Percentiles rank a stretch among this genome's conserved stretches.
These are phyloP conservation scores for Chlamydomonas applanata DNA, from an alignment of 139 green algal genomes.

Conservation along the genomic window DNA sequence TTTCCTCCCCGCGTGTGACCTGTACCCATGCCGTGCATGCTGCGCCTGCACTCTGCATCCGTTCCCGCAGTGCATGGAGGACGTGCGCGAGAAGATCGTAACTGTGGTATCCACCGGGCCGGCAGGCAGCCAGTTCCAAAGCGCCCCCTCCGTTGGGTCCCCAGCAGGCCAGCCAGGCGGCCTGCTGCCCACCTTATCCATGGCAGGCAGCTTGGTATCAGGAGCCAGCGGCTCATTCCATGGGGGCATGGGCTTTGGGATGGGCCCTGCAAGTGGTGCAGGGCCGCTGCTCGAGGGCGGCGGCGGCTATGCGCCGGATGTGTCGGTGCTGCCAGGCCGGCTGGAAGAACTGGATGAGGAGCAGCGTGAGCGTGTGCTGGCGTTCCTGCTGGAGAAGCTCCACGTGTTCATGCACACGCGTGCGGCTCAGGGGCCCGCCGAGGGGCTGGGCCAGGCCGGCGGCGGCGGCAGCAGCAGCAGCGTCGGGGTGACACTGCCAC, in stretches of 20 bases:
- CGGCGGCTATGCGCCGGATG: not conserved
- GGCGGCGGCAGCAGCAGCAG: not conserved
- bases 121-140: too few species aligned
- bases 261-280: too few species aligned
- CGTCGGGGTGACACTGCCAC: conserved; percentile 19
- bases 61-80: conserved; percentile 33
- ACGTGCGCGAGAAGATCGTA: conserved; percentile 38
- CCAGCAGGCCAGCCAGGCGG: too few species aligned
- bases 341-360: conserved; percentile 41
- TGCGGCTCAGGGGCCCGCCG: not conserved
- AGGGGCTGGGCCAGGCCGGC: not conserved
- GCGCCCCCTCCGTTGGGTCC: too few species aligned
- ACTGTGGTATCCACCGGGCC: conserved; percentile 10
- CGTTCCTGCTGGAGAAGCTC: conserved; percentile 41
- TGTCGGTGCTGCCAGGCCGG: conserved; percentile 21
- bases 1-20: too few species aligned
- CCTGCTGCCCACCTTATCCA: too few species aligned
- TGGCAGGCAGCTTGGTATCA: too few species aligned
- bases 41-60: too few species aligned
- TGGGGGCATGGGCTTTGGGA: too few species aligned
- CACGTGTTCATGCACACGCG: conserved; percentile 17
- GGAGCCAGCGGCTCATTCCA: too few species aligned
- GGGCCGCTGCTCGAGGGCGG: too few species aligned
- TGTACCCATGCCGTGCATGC: too few species aligned
- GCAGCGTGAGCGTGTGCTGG: conserved; percentile 46